A percentile compares a stretch with the other conserved stretches of the same genome.
These are phyloP conservation scores for Talaromyces proteolyticus DNA, from an alignment of 495 filamentous ascomycete genomes.

Conservation along the genomic window DNA sequence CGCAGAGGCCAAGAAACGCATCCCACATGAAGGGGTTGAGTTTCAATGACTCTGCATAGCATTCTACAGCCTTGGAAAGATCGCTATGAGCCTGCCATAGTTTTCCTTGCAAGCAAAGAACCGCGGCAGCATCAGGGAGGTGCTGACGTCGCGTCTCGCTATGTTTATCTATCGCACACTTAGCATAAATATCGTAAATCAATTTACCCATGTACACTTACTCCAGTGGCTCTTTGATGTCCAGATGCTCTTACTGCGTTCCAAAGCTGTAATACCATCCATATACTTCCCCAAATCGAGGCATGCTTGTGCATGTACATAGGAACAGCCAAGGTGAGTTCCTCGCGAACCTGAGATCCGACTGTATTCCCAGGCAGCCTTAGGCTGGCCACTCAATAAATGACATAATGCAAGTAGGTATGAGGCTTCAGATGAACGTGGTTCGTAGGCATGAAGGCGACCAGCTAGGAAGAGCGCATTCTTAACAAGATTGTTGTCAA, in stretches of 20 bases:
- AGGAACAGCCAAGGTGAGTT: slow-evolving; percentile 79
- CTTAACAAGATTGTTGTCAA: slow-evolving; percentile 81
- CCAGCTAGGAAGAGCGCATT: slow-evolving; percentile 92
- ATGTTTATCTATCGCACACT: slow-evolving; percentile 51
- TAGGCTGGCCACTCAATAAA: slow-evolving; percentile 71
- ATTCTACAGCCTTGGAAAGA: slow-evolving; percentile 70
- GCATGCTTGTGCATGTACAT: slow-evolving; percentile 86
- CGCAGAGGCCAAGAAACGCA: slow-evolving; percentile 78
- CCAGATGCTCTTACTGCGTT: slow-evolving; percentile 69
- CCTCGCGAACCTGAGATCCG: slow-evolving; percentile 57
- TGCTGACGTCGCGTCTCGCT: slow-evolving; percentile 57
- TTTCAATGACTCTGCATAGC: slow-evolving; percentile 83
- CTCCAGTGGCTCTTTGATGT: slow-evolving; percentile 64
- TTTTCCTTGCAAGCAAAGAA: slow-evolving; percentile 77
- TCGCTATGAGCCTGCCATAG: slow-evolving; percentile 78
- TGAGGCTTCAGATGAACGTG: slow-evolving; percentile 66
- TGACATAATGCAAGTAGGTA: slow-evolving; percentile 83
- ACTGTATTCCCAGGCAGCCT: slow-evolving; percentile 67
- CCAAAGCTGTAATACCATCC: slow-evolving; percentile 75
- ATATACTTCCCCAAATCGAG: slow-evolving; percentile 68
- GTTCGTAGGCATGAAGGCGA: slow-evolving; percentile 77
- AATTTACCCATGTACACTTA: slow-evolving; percentile 26
- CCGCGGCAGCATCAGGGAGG: slow-evolving; percentile 77
- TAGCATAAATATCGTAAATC: not conserved
- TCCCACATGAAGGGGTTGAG: slow-evolving; percentile 98